Percentiles rank a stretch among this genome's conserved stretches.
Conservation (phyloP, 306 rosid species). For the Urtica urens region DNA sequence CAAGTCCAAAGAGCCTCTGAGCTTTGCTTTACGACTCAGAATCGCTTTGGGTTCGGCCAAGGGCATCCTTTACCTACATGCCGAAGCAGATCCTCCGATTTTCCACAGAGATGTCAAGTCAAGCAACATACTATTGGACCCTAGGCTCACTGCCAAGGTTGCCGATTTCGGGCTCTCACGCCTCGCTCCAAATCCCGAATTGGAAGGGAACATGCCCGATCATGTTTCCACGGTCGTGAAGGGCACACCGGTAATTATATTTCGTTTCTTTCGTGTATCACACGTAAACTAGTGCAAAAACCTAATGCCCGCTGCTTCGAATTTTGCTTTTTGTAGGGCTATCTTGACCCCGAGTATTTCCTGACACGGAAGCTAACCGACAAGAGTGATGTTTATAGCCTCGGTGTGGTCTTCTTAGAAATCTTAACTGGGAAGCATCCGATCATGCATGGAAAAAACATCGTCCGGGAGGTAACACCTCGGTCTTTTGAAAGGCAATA, state of each 20-base stretch:
- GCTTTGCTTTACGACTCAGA: conserved; percentile 61
- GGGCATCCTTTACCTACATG: conserved; percentile 82
- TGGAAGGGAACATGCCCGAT: conserved; percentile 57
- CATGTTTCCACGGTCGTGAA: conserved; percentile 92
- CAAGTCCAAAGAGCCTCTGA: conserved; percentile 40
- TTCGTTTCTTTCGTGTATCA: neutral
- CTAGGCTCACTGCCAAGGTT: conserved; percentile 58
- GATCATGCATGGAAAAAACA: conserved; percentile 81
- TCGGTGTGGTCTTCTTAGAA: conserved; percentile 84
- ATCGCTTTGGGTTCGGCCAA: conserved; percentile 74
- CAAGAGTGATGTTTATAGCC: conserved; percentile 93
- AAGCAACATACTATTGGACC: conserved; percentile 80
- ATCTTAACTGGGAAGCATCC: conserved; percentile 87
- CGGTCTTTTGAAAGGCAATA: too few relatives aligned
- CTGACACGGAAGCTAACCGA: conserved; percentile 80
- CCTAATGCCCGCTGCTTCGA: too few relatives aligned
- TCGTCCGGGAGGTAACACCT: conserved; percentile 78
- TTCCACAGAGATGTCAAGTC: conserved; percentile 96
- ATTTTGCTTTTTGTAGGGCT: conserved; percentile 56
- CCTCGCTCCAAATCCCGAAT: conserved; percentile 82
- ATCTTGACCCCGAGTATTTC: conserved; percentile 96
- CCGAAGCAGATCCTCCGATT: conserved; percentile 97
- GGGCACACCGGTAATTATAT: conserved; percentile 86
- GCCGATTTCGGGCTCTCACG: conserved; percentile 98
- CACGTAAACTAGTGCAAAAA: too few relatives aligned